Evolutionary conservation across 129 eudicot genomes (phyloP), one percentile per base, ranked within the genome.

Genomic region (Logfia minima): DNA sequence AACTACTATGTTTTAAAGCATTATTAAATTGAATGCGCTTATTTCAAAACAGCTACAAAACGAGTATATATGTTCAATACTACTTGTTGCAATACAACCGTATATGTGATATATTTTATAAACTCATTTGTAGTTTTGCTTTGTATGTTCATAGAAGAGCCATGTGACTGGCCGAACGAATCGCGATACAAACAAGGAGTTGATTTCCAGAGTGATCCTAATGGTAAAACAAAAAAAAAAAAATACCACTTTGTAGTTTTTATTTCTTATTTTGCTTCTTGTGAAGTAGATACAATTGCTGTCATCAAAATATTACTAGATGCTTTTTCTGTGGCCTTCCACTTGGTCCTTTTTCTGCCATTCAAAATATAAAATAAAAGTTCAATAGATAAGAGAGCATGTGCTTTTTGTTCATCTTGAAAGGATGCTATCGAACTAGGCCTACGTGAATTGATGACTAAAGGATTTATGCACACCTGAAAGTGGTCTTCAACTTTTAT

Each of bases 191-290:
- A 55, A 55, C 61, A 55, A 55, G 61, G 61, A 55, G 61, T 55
- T 55, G 61, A 55, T 55, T 55, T 55, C 61, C 61, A 55, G 61
- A 55, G 61, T 55, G 61, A 55, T 55, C 61, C 61, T 19, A 55
- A 55, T 5, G 61, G 61, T 55, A 55, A 14, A 14, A 11, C n/a
- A 11, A 51, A 51, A 39, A 39, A 23, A 23, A 24, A 24, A 24
- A 24, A 24, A 24, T 24, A 24, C 26, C 26, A 24, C 26, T 24
- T 24, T 24, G 26, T 24, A 24, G 26, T 24, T 24, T 24, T 52
- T 52, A 5, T 55, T 55, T 16, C 22, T 24, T 24, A 4, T 55
- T 55, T 6, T 3, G 22, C 7, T 55, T 55, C 8, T 55, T 55
- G 61, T 55, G 19, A 55, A n/a, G 8, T 55, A 24, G 26, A 24